Conservation (phyloP, 192 early-diverging fungal genomes). For the Umbelopsis sp. region DNA sequence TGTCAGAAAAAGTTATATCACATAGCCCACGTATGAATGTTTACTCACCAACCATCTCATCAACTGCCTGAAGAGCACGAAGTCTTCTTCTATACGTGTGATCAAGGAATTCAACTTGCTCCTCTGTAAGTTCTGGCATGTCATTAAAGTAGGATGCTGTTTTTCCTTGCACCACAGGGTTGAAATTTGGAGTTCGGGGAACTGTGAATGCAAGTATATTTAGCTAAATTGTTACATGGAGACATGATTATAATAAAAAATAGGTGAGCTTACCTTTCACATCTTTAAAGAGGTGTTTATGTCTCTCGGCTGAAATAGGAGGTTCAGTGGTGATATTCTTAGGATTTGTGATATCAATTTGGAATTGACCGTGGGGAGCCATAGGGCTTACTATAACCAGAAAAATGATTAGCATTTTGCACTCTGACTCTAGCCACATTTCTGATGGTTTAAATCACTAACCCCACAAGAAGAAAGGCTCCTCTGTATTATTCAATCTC, state of each 20-base stretch:
- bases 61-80: constrained; percentile 59
- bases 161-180: constrained; percentile 53
- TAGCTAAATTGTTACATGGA: not conserved
- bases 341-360: constrained; percentile 29
- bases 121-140: constrained; percentile 42
- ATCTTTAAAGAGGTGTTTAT: constrained; percentile 54
- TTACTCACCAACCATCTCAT: constrained; percentile 56
- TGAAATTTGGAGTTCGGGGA: constrained; percentile 60
- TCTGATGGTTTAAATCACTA: not conserved
- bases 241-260: not conserved
- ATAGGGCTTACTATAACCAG: constrained; percentile 58
- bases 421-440: not conserved
- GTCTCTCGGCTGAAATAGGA: constrained; percentile 60
- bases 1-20: not conserved
- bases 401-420: constrained; percentile 31
- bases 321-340: constrained; percentile 24
- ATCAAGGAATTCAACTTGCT: constrained; percentile 46
- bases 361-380: constrained; percentile 61
- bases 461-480: constrained; percentile 45
- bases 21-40: too few relatives aligned
- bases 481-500: constrained; percentile 39
- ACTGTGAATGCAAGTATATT: constrained; percentile 21
- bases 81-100: constrained; percentile 55
- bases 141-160: constrained; percentile 50
- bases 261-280: constrained; percentile 33